These are phyloP conservation scores for Kazachstania taianensis DNA, from an alignment of 805 yeast species.

Conservation along the genomic window DNA sequence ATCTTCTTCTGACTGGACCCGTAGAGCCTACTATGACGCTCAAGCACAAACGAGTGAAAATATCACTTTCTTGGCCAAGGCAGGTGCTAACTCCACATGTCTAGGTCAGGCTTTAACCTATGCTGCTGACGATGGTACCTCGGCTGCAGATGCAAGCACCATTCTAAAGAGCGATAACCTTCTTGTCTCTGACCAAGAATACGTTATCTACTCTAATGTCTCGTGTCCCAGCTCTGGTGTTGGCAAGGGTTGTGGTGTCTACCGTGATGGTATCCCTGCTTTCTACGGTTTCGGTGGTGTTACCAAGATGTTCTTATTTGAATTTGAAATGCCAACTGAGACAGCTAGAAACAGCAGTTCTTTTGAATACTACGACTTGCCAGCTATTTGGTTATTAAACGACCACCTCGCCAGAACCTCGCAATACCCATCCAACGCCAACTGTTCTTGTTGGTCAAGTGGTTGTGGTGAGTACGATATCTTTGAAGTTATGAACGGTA, in stretches of 20 bases:
- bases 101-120: constrained; percentile 59
- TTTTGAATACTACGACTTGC: constrained; percentile 42
- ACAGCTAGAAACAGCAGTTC: constrained; percentile 28
- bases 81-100: constrained; percentile 52
- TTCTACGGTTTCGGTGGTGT: constrained; percentile 60
- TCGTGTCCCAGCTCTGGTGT: constrained; percentile 46
- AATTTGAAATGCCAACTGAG: constrained; percentile 59
- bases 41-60: constrained; percentile 41
- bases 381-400: constrained; percentile 69
- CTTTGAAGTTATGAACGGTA: constrained; percentile 60
- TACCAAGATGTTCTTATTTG: constrained; percentile 62
- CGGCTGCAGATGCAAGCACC: constrained; percentile 37
- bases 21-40: constrained; percentile 48
- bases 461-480: constrained; percentile 77
- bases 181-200: constrained; percentile 50
- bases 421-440: constrained; percentile 47
- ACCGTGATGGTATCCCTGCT: constrained; percentile 65
- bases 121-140: constrained; percentile 46
- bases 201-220: constrained; percentile 46
- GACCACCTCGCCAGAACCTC: constrained; percentile 67
- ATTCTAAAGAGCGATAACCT: constrained; percentile 39
- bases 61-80: constrained; percentile 57
- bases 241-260: constrained; percentile 63
- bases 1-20: constrained; percentile 41
- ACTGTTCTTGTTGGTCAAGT: constrained; percentile 67